Evolutionary conservation across 2,329 filamentous ascomycete species (phyloP).

Genomic region (Aspergillus ochraceoroseus): DNA sequence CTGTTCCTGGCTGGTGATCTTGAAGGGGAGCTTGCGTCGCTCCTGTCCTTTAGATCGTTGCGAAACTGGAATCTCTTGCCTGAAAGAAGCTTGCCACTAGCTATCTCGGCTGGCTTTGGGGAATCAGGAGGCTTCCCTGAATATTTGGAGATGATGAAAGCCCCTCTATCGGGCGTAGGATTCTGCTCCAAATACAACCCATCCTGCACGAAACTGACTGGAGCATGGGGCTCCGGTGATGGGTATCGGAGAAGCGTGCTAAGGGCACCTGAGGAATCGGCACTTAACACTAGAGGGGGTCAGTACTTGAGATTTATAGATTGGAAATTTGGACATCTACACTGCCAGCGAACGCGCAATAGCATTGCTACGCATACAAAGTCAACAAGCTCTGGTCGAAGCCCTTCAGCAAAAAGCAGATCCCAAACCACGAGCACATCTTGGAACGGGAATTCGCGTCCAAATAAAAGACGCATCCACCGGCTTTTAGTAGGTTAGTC

Average conservation of each 20-base stretch:
- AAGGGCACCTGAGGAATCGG: constrained; percentile 82
- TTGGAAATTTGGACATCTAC: constrained; percentile 50
- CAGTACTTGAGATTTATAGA: constrained; percentile 13
- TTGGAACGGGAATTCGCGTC: constrained; percentile 85
- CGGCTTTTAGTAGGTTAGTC: constrained; percentile 42
- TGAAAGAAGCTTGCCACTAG: constrained; percentile 18
- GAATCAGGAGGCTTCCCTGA: constrained; percentile 42
- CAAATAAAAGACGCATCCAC: constrained; percentile 90
- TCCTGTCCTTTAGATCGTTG: constrained; percentile 29
- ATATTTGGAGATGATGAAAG: constrained; percentile 45
- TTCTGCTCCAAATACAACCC: constrained; percentile 56
- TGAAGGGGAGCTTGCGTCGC: constrained; percentile 32
- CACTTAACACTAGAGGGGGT: constrained; percentile 61
- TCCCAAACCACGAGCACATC: constrained; percentile 86
- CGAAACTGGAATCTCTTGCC: constrained; percentile 25
- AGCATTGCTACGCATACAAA: constrained; percentile 93
- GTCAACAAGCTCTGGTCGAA: constrained; percentile 74
- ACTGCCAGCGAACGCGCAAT: constrained; percentile 80
- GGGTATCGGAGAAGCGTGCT: constrained; percentile 81
- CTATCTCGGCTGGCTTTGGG: constrained; percentile 24
- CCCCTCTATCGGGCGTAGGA: constrained; percentile 41
- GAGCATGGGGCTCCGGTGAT: constrained; percentile 58
- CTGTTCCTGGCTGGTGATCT: constrained; percentile 37
- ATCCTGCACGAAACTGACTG: constrained; percentile 79
- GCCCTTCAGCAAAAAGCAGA: constrained; percentile 78